phyloP scores from a whole-genome alignment of 148 eudicot genomes.

The Gaultheria prostrata region DNA sequence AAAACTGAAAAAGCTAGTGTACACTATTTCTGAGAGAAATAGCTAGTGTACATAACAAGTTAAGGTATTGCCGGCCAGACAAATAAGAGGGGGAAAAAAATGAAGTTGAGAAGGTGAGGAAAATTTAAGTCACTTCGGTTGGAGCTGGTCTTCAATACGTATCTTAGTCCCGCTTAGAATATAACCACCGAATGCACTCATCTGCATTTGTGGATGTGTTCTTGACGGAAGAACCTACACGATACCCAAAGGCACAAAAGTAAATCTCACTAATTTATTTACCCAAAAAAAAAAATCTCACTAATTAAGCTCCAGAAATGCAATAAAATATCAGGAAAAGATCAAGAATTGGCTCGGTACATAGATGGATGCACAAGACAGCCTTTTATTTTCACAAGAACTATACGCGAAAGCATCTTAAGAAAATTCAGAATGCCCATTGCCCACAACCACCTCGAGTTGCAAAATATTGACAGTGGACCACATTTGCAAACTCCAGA shows the following conservation, averaged over 20 bases:
- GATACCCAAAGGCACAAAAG: neutral
- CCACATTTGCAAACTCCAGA: neutral
- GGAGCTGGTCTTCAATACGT: constrained; percentile 27
- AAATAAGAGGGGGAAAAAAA: neutral
- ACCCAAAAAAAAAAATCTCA: neutral
- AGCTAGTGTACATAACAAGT: constrained; percentile 9
- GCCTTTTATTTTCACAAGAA: neutral
- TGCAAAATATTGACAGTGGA: neutral
- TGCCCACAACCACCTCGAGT: constrained; percentile 2
- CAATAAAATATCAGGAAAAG: neutral
- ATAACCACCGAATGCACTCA: constrained; percentile 91
- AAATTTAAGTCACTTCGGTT: constrained; percentile 14
- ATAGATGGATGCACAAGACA: neutral
- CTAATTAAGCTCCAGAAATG: neutral
- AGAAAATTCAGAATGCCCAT: neutral
- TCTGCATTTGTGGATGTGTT: constrained; percentile 97
- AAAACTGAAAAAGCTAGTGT: neutral
- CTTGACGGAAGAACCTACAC: constrained; percentile 91
- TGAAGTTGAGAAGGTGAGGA: neutral
- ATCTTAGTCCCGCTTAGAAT: constrained; percentile 76
- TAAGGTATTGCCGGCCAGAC: neutral
- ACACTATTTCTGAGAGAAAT: constrained; percentile 13
- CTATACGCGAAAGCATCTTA: neutral
- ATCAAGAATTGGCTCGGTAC: neutral
- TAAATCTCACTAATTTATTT: neutral